Evolutionary conservation across 2,329 filamentous ascomycete genomes (phyloP).

Genomic region (Aspergillus carbonarius): DNA sequence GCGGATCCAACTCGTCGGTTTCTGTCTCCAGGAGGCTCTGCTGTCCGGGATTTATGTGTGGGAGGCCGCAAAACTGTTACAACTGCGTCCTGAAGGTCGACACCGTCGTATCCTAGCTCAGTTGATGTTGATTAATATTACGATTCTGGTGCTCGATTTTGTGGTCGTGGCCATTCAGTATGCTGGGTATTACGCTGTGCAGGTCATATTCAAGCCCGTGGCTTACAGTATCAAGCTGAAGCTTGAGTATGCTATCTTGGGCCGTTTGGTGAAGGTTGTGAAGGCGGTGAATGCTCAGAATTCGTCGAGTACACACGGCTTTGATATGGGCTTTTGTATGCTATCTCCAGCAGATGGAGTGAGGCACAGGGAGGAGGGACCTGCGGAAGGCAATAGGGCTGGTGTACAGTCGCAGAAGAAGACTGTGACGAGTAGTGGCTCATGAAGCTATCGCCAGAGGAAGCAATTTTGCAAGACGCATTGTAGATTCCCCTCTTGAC

Average conservation of each 20-base stretch:
- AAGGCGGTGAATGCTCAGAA: background rate
- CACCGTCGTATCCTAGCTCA: constrained; percentile 24
- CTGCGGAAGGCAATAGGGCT: background rate
- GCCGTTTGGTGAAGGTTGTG: constrained; percentile 38
- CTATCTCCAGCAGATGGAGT: background rate
- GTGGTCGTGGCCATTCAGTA: constrained; percentile 43
- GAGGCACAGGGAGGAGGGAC: background rate
- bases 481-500: no score
- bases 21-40: constrained; percentile 53
- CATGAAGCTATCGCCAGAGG: no score
- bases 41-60: constrained; percentile 52
- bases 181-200: constrained; percentile 39
- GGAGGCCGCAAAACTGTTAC: constrained; percentile 49
- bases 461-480: no score
- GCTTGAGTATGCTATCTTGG: constrained; percentile 56
- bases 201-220: constrained; percentile 43
- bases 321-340: background rate
- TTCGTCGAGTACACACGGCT: background rate
- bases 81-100: constrained; percentile 19
- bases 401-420: background rate
- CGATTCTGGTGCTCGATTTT: constrained; percentile 49
- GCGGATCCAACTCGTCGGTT: constrained; percentile 52
- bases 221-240: constrained; percentile 47
- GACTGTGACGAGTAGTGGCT: background rate
- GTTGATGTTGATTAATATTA: constrained; percentile 54